A percentile compares a stretch with the other conserved stretches of the same genome.
phyloP scores from a whole-genome alignment of 2,329 filamentous ascomycete species.

The Colletotrichum graminicola region DNA sequence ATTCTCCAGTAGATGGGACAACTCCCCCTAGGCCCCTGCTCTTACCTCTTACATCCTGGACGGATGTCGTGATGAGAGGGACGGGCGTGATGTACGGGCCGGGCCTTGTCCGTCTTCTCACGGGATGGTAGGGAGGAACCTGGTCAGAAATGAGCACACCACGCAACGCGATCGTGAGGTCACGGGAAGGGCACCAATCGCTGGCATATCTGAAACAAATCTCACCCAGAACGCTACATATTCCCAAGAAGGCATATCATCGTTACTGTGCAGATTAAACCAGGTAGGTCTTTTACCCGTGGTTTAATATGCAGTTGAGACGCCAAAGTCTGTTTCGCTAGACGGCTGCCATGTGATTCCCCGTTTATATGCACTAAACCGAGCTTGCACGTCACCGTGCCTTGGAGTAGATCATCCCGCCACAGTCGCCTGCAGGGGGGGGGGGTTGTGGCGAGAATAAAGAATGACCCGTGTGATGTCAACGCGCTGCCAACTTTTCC shows the following conservation, averaged over 20 bases:
- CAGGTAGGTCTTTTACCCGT: too few relatives aligned
- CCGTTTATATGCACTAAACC: neutral
- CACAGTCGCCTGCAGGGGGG: slow-evolving; percentile 12
- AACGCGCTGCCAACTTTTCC: slow-evolving; percentile 19
- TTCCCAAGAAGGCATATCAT: neutral
- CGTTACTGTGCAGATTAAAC: neutral
- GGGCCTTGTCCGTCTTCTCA: slow-evolving; percentile 49
- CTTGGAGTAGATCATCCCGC: slow-evolving; percentile 12
- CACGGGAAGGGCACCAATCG: neutral
- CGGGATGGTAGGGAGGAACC: slow-evolving; percentile 13
- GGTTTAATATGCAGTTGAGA: neutral
- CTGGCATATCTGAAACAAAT: neutral
- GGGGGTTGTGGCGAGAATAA: neutral
- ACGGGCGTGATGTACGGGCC: slow-evolving; percentile 58
- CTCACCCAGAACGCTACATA: neutral
- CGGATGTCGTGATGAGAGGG: slow-evolving; percentile 60
- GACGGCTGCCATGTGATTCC: neutral
- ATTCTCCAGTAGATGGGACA: neutral
- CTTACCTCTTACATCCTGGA: slow-evolving; percentile 51
- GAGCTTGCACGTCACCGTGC: slow-evolving; percentile 5
- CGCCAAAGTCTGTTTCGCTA: neutral
- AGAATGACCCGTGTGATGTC: slow-evolving; percentile 29
- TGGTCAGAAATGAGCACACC: too few relatives aligned
- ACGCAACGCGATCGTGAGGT: too few relatives aligned
- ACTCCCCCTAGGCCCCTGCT: neutral